Evolutionary conservation across 2,329 filamentous ascomycete species (phyloP).

Genomic region (Botrytis hyacinthi): DNA sequence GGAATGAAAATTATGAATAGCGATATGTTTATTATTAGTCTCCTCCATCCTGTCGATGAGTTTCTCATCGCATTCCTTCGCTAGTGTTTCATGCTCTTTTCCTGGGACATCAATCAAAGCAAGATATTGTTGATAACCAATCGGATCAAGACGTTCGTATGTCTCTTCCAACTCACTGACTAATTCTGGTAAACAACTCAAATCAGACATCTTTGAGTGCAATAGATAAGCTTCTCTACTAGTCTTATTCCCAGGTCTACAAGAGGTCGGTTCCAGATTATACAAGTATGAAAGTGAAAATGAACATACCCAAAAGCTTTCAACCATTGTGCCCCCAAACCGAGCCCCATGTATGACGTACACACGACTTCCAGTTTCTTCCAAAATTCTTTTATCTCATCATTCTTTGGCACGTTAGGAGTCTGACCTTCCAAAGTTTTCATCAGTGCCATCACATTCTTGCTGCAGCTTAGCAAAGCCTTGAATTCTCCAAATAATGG

Average conservation of each 20-base stretch:
- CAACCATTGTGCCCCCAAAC: neutral
- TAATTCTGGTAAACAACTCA: neutral
- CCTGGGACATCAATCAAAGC: neutral
- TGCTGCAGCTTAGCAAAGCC: neutral
- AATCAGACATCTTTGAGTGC: neutral
- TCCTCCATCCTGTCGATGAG: neutral
- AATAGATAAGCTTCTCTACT: neutral
- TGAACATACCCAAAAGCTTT: neutral
- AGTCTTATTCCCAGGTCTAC: neutral
- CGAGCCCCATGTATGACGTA: accelerated
- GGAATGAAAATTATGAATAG: neutral
- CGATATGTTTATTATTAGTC: neutral
- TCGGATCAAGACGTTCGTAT: neutral
- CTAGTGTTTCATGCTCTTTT: neutral
- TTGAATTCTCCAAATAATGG: neutral
- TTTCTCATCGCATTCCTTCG: neutral
- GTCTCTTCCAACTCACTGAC: neutral
- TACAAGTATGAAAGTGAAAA: neutral
- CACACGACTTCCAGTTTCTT: neutral
- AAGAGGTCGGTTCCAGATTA: neutral
- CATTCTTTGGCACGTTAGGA: no score
- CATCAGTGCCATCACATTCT: neutral
- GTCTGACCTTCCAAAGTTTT: neutral
- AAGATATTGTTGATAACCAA: neutral
- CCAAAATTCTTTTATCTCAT: neutral